Base-by-base conservation (phyloP, 73 alveolate genomes). In the Paramecium bursaria region DNA sequence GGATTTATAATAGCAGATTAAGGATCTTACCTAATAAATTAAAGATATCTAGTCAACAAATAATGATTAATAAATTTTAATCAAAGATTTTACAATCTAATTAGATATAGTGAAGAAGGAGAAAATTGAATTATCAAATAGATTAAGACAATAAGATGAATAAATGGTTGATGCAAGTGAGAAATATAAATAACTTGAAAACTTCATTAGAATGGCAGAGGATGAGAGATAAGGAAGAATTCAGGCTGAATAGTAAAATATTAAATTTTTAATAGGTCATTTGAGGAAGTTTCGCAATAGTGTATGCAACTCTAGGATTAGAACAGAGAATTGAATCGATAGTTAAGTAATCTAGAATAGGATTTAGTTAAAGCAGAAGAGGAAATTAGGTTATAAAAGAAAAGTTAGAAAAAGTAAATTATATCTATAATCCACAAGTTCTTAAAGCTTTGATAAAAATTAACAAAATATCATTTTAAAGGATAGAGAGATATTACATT, bases 251-350 rank as follows among this genome's bases (percentile, higher is more conserved):
- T 42, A 67, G 82, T 67, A 67, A 2, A 13, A 14, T 39, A 19
- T 15, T 39, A 0, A 25, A 52, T 22, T 25, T 19, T 15, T 25
- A 30, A 25, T 67, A 67, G 82, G 27, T 67, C 82, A 21, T 67
- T 67, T 67, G 82, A 67, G 13, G 82, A 67, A 42, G 82, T 67
- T 10, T 67, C 82, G 3, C 22, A 67, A 35, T 19, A 67, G 44
- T 67, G 82, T 67, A 67, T 67, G 82, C 50, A 67, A 42, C 44
- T 67, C 33, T 67, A 67, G 44, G 82, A 67, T 67, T 42, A 67
- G 35, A 67, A 67, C 44, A 67, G 82, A 67, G 82, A 67, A 19
- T 25, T 67, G 44, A 26, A 39, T 17, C 33, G 82, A 67, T 67
- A 67, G 44, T 53, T 67, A 35, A 57, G 60, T 15, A 67, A 67